Percentiles rank a stretch among this genome's conserved stretches.
These are phyloP conservation scores for Entomortierella chlamydospora DNA, from an alignment of 192 early-diverging fungal genomes.

Conservation along the genomic window DNA sequence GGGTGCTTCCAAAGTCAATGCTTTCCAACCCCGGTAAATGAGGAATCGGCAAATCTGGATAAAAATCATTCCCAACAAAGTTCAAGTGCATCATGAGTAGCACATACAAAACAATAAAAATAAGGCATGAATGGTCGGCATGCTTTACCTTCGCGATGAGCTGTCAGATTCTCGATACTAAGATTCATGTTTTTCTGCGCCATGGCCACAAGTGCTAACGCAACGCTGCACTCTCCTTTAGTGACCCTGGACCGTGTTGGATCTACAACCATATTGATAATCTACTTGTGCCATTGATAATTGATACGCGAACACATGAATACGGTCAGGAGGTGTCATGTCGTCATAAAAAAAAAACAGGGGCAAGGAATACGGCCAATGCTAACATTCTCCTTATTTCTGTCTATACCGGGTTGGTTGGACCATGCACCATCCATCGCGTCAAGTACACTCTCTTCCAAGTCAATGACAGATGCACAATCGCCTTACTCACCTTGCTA, in stretches of 20 bases:
- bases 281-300: constrained; percentile 30
- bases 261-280: constrained; percentile 60
- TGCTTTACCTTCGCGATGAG: constrained; percentile 68
- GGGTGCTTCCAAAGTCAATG: constrained; percentile 48
- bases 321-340: too few species aligned
- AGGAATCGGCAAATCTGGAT: constrained; percentile 72
- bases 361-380: neutral
- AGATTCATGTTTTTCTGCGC: constrained; percentile 85
- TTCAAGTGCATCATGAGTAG: neutral
- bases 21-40: constrained; percentile 68
- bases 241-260: constrained; percentile 59
- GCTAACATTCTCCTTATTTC: neutral
- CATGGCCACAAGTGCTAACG: constrained; percentile 74
- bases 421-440: too few species aligned
- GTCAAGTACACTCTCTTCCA: too few species aligned
- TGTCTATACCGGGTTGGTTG: too few species aligned
- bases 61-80: too few species aligned
- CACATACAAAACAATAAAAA: too few species aligned
- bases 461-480: too few species aligned
- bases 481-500: constrained; percentile 54
- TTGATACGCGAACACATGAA: neutral
- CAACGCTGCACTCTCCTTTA: constrained; percentile 75
- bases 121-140: too few species aligned
- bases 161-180: constrained; percentile 69
- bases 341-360: constrained; percentile 11